phyloP scores from a whole-genome alignment of 176 grass and related monocot species.

The Aegilops longissima region DNA sequence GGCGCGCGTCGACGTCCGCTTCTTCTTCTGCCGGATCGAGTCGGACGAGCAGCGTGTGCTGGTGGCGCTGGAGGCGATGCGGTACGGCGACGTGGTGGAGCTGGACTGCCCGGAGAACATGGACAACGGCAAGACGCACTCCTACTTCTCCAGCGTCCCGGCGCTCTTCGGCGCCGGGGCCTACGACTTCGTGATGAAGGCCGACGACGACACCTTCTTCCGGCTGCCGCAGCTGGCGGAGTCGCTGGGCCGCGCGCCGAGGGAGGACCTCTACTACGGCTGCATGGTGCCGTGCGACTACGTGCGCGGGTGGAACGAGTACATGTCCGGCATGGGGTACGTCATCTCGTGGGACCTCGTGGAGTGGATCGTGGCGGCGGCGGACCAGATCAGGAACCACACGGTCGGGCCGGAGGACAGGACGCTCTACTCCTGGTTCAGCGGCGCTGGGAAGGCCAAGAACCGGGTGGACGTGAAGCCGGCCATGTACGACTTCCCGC shows the following conservation, averaged over 20 bases:
- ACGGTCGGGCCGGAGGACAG: conserved; percentile 49
- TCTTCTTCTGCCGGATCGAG: conserved; percentile 44
- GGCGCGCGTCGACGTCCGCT: conserved; percentile 41
- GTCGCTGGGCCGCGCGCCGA: neutral
- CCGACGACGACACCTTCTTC: conserved; percentile 50
- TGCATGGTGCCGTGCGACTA: conserved; percentile 25
- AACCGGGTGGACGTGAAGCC: conserved; percentile 46
- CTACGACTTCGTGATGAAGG: conserved; percentile 55
- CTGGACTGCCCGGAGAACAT: conserved; percentile 53
- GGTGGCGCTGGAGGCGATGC: conserved; percentile 47
- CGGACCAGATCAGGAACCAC: conserved; percentile 9
- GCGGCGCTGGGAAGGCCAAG: conserved; percentile 17
- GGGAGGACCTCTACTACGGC: conserved; percentile 26
- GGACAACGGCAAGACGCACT: conserved; percentile 52
- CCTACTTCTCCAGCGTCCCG: conserved; percentile 41
- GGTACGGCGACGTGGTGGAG: conserved; percentile 47
- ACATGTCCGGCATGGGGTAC: conserved; percentile 68
- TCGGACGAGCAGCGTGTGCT: conserved; percentile 26
- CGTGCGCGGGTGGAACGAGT: conserved; percentile 27
- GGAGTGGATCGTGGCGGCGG: conserved; percentile 36
- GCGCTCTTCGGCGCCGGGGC: neutral
- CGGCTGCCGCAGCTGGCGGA: neutral
- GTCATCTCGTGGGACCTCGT: conserved; percentile 51
- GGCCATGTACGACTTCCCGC: conserved; percentile 46
- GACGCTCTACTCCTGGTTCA: conserved; percentile 33